These are phyloP conservation scores for Phallus indusiatus DNA, from an alignment of 768 basidiomycete species.

Conservation along the genomic window DNA sequence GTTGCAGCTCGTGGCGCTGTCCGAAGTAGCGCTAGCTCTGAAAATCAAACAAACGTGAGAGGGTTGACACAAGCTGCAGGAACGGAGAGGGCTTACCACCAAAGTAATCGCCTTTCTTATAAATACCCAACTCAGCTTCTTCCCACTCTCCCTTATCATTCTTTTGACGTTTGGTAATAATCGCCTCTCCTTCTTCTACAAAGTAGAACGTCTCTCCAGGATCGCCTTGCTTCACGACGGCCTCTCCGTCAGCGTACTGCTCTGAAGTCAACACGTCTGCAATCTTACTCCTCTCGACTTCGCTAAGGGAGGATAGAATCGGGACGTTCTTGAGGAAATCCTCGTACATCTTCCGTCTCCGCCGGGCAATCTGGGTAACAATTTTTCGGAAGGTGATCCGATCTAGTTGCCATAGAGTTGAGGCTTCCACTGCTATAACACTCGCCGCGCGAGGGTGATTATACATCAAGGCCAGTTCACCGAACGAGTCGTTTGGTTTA, in stretches of 20 bases:
- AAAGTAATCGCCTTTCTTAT: conserved; percentile 94
- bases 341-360: conserved; percentile 93
- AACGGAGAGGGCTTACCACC: conserved; percentile 56
- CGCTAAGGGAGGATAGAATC: conserved; percentile 75
- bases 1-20: conserved; percentile 92
- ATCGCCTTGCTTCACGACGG: conserved; percentile 88
- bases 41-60: conserved; percentile 6
- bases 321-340: conserved; percentile 88
- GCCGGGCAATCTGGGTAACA: conserved; percentile 85
- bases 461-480: conserved; percentile 97
- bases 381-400: conserved; percentile 98
- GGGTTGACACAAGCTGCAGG: background rate
- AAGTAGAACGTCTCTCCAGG: conserved; percentile 98
- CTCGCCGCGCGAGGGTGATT: conserved; percentile 93
- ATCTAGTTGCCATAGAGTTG: conserved; percentile 90
- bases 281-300: conserved; percentile 90
- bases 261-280: conserved; percentile 88
- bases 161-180: conserved; percentile 68
- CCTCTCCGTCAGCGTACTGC: conserved; percentile 73
- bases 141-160: conserved; percentile 46
- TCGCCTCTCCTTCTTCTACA: conserved; percentile 87
- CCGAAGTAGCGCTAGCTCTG: conserved; percentile 87
- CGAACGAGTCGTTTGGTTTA: conserved; percentile 79
- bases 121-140: conserved; percentile 63
- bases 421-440: conserved; percentile 73